A percentile compares a stretch with the other conserved stretches of the same genome.
These are phyloP conservation scores for Apophysomyces variabilis DNA, from an alignment of 371 early-diverging fungal species.

Conservation along the genomic window DNA sequence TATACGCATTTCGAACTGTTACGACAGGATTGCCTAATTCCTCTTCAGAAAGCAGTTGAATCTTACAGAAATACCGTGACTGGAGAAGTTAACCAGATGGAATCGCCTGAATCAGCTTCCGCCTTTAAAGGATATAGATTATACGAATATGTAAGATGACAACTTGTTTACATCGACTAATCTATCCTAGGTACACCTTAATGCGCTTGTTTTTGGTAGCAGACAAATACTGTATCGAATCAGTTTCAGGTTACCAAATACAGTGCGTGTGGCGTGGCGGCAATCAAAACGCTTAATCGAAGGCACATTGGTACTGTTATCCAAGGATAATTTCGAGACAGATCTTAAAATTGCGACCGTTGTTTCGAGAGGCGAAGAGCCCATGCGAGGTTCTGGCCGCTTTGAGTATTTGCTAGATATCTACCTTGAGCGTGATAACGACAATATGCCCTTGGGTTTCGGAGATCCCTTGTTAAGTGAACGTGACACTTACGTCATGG, in stretches of 20 bases:
- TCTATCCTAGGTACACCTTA: constrained; percentile 51
- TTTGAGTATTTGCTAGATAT: constrained; percentile 61
- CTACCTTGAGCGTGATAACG: constrained; percentile 47
- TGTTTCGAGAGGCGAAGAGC: constrained; percentile 55
- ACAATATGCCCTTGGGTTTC: constrained; percentile 43
- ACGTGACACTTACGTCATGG: constrained; percentile 46
- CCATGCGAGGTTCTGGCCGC: constrained; percentile 45
- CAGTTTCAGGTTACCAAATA: constrained; percentile 55
- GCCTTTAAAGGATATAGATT: constrained; percentile 25
- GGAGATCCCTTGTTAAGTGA: constrained; percentile 42
- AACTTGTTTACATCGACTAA: constrained; percentile 5
- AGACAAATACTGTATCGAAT: constrained; percentile 58
- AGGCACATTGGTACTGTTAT: constrained; percentile 59
- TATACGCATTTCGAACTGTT: constrained; percentile 70
- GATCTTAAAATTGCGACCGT: constrained; percentile 65
- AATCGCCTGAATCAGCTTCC: constrained; percentile 15
- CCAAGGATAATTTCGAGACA: constrained; percentile 54
- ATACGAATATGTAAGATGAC: constrained; percentile 41
- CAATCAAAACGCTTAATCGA: constrained; percentile 64
- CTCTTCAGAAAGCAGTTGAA: constrained; percentile 57
- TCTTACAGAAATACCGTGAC: constrained; percentile 36
- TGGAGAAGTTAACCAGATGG: constrained; percentile 15
- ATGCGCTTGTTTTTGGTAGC: constrained; percentile 56
- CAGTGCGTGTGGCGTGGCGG: constrained; percentile 51
- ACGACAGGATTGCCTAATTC: constrained; percentile 65